Evolutionary conservation across 1,284 basidiomycete species (phyloP).

Genomic region (Microbotryum lychnidis-dioicae): DNA sequence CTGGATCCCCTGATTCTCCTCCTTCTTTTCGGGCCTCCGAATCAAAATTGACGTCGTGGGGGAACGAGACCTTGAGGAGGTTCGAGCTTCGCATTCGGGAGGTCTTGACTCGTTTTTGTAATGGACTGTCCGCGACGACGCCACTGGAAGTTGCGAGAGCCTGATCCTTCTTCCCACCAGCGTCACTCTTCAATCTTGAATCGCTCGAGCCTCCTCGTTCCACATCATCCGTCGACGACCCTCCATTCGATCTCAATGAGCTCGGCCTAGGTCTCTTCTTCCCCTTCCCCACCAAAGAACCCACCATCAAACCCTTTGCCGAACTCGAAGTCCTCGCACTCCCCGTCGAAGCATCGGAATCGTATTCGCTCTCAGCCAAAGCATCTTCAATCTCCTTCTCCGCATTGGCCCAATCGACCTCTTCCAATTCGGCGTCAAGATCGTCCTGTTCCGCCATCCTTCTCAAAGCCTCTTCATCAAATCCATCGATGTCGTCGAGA

Average conservation of each 20-base stretch:
- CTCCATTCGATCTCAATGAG: conserved; percentile 2
- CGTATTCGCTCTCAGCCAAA: conserved; percentile 64
- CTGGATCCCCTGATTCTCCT: no score
- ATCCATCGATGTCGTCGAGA: conserved; percentile 1
- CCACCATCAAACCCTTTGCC: background rate
- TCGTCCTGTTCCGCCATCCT: no score
- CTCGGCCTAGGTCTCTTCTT: background rate
- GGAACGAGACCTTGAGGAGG: conserved; percentile 24
- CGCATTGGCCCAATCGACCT: conserved; percentile 57
- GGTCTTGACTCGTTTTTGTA: conserved; percentile 29
- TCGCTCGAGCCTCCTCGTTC: background rate
- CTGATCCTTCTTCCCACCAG: background rate
- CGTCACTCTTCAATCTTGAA: background rate
- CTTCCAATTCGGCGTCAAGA: conserved; percentile 24
- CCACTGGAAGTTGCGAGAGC: background rate
- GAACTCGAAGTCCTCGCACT: background rate
- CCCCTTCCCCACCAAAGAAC: background rate
- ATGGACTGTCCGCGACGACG: conserved; percentile 1
- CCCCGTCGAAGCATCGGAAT: conserved; percentile 37
- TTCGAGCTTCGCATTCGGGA: conserved; percentile 14
- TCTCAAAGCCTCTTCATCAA: conserved; percentile 11
- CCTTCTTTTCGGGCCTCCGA: background rate
- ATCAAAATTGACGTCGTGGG: conserved; percentile 2
- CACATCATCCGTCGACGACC: background rate
- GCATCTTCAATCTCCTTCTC: conserved; percentile 80